Conservation (phyloP, 176 grass and related monocot species). For the Zizania latifolia region DNA sequence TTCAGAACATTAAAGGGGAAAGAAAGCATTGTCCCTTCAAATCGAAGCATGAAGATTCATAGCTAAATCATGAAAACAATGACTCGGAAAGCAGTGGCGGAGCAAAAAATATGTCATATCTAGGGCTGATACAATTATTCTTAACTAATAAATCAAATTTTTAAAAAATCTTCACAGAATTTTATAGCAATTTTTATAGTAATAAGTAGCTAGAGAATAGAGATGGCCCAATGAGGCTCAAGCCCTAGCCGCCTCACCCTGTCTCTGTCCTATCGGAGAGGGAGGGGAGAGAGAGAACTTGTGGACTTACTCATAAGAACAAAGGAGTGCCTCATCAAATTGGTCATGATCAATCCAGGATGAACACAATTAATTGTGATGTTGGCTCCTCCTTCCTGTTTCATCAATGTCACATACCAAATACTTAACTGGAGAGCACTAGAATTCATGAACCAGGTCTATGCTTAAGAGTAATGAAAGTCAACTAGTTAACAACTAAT, state of each 20-base stretch:
- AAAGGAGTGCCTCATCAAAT: constrained; percentile 87
- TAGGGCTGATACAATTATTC: too few species aligned
- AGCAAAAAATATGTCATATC: too few species aligned
- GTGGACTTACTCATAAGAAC: constrained; percentile 67
- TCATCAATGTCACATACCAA: not conserved
- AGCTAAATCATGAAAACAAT: not conserved
- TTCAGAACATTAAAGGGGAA: not conserved
- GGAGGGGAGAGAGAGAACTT: not conserved
- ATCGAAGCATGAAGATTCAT: not conserved
- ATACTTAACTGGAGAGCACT: not conserved
- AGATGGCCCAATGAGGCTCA: too few species aligned
- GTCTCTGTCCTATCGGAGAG: too few species aligned
- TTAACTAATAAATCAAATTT: too few species aligned
- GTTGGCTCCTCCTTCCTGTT: constrained; percentile 85
- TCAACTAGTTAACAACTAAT: not conserved
- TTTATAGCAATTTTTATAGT: too few species aligned
- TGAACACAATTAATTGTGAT: constrained; percentile 81
- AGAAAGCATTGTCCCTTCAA: not conserved
- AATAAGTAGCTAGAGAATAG: too few species aligned
- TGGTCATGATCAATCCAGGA: constrained; percentile 96
- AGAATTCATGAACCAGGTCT: not conserved
- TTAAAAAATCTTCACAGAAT: too few species aligned
- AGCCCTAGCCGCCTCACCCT: too few species aligned
- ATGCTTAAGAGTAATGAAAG: not conserved
- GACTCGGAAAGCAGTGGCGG: not conserved